Evolutionary conservation across 2,329 filamentous ascomycete species (phyloP).

Genomic region (Drechmeria coniospora): DNA sequence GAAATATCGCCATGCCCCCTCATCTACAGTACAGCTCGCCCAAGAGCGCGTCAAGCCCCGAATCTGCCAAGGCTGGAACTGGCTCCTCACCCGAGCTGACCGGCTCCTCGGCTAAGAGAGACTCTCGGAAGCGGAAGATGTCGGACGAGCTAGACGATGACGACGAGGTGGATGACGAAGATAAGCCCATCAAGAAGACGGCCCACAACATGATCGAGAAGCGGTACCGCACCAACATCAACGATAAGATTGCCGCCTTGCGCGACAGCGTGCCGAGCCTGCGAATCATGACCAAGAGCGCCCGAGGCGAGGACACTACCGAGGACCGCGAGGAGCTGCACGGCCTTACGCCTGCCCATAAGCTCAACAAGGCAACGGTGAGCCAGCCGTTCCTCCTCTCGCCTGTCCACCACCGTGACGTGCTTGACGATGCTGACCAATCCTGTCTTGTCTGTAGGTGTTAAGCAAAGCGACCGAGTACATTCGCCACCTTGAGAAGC

Average conservation of each 20-base stretch:
- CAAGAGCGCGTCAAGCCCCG: slow-evolving; percentile 41
- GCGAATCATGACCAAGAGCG: slow-evolving; percentile 65
- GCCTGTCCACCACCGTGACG: background rate
- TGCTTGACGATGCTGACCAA: background rate
- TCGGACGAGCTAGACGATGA: slow-evolving; percentile 35
- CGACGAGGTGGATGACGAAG: slow-evolving; percentile 43
- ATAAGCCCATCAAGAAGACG: slow-evolving; percentile 62
- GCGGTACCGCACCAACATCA: slow-evolving; percentile 86
- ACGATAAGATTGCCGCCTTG: slow-evolving; percentile 89
- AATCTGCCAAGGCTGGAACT: slow-evolving; percentile 33
- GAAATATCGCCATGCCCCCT: slow-evolving; percentile 48
- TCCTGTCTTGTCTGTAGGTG: too few species aligned
- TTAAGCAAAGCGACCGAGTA: slow-evolving; percentile 94
- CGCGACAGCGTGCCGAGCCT: slow-evolving; percentile 85
- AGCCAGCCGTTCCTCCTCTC: slow-evolving; percentile 3
- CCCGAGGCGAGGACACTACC: slow-evolving; percentile 49
- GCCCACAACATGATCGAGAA: slow-evolving; percentile 99
- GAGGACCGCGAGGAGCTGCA: slow-evolving; percentile 62
- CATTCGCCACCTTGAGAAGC: slow-evolving; percentile 83
- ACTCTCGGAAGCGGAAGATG: slow-evolving; percentile 53
- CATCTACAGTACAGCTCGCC: slow-evolving; percentile 46
- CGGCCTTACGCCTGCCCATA: slow-evolving; percentile 74
- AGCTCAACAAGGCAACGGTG: slow-evolving; percentile 93
- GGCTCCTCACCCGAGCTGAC: slow-evolving; percentile 45
- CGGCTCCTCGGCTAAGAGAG: slow-evolving; percentile 25